phyloP scores from a whole-genome alignment of 805 yeast species.

The Cyberlindnera sargentensis region DNA sequence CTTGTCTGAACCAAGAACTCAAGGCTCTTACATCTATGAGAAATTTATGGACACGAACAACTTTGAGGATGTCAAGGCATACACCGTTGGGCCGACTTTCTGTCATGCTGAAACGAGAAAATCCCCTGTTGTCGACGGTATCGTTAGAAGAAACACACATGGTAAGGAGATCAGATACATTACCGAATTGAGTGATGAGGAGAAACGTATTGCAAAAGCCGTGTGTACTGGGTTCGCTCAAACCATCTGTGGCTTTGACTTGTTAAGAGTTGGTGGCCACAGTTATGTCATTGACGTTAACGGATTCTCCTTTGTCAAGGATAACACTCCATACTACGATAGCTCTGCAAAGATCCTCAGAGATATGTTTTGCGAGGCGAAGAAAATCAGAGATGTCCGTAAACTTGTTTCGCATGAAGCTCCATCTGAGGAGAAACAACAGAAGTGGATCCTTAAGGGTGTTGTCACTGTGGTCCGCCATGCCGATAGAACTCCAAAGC shows the following conservation, averaged over 20 bases:
- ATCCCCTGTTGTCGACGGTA: conserved; percentile 99
- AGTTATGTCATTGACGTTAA: conserved; percentile 95
- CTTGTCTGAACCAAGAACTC: conserved; percentile 66
- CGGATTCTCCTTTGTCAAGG: conserved; percentile 96
- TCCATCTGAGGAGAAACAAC: conserved; percentile 37
- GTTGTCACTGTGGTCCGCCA: conserved; percentile 87
- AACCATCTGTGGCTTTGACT: conserved; percentile 95
- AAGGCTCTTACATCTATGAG: conserved; percentile 90
- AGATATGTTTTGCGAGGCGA: conserved; percentile 61
- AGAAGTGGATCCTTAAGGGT: conserved; percentile 96
- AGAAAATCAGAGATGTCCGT: conserved; percentile 36
- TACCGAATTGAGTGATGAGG: conserved; percentile 70
- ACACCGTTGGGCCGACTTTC: conserved; percentile 84
- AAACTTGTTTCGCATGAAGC: conserved; percentile 30
- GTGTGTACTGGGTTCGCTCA: conserved; percentile 78
- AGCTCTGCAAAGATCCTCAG: conserved; percentile 72
- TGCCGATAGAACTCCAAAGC: conserved; percentile 98
- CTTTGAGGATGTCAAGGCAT: conserved; percentile 97
- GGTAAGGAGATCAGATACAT: conserved; percentile 94
- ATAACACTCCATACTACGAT: conserved; percentile 80
- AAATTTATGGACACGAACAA: conserved; percentile 96
- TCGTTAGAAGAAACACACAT: conserved; percentile 92
- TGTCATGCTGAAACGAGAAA: conserved; percentile 99
- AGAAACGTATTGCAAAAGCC: conserved; percentile 70
- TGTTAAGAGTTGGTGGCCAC: conserved; percentile 79